Evolutionary conservation across 1,139 yeast genomes (phyloP), one percentile per base, ranked within the genome.

Genomic region (Blastobotrys serpentis): DNA sequence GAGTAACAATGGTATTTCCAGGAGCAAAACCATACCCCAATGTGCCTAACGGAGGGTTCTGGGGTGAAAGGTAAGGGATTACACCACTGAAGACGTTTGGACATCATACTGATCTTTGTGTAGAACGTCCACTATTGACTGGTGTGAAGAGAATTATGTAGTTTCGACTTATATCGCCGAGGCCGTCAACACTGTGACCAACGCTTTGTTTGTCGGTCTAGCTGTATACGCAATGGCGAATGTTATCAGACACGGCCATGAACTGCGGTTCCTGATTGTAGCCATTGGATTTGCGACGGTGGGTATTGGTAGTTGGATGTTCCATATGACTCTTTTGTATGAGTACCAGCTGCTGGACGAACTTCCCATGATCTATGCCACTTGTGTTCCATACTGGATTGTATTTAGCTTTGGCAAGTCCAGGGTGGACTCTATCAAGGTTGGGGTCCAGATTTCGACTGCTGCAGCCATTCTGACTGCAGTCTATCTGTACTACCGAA

Each of bases 101-200:
- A 10, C 4, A 11, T 13, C 14, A 16, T 4, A 30, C 42, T 45
- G 25, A 39, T 42, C 26, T 3, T 10, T 13, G 21, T 25, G 32
- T 42, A 61, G 66, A 37, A 71, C 75, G 2, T 61, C 95, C 26
- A 87, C 96, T 25, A 89, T 89, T 47, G 97, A 89, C 63, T 89
- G 97, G 97, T 89, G 97, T 69, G 97, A 89, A 67, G 97, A 89
- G 64, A 90, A 89, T 69, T 89, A 89, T 64, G 92, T 88, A 8
- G 86, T 89, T 7, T 78, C 90, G n/a, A 75, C 74, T 16, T 89
- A 84, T 60, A 75, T 89, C 48, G 96, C 96, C n/a, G 97, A 89
- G 65, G 84, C 87, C 49, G 74, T 89, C 51, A 89, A 89, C 63
- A 86, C 96, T 4, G 62, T 79, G 44, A 87, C 97, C 46, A 89